Base-by-base conservation (phyloP, 768 basidiomycete genomes). In the Boletus huronensis region DNA sequence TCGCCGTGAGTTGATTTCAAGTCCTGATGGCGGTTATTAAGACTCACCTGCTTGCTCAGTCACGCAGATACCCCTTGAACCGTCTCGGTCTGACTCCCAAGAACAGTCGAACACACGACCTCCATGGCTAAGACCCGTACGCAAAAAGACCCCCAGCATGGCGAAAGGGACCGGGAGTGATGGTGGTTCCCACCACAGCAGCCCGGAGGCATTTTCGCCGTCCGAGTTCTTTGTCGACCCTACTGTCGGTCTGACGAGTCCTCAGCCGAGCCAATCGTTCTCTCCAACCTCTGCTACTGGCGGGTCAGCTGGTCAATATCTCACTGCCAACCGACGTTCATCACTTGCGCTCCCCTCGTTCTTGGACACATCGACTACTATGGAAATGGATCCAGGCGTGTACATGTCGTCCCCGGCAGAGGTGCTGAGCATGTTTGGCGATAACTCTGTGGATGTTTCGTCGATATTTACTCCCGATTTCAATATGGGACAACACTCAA, bases 91-190 rank as follows among this genome's bases (percentile, higher is more conserved):
- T 48, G 82, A 85, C 23, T 75, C 76, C 34, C 70, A 72, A 26
- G 74, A 75, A 16, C 77, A 78, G 41, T 77, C 72, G 39, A 74
- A 76, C 28, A 60, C 74, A 3, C 80, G 92, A 16, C 88, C 87
- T 11, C 88, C 93, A 8, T 96, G 93, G 93, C 82, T 95, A 55
- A 83, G 93, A 44, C 93, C 93, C 8, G 85, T 93, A 8, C 87
- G 85, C 56, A 92, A 89, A 69, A 90, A 88, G 75, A 78, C 82
- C 6, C 72, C 82, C 75, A 42, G 72, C 67, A 21, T 71, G 77
- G 47, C 75, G 75, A 55, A 71, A 72, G 71, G 39, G 74, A 76
- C 59, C 74, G 79, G 53, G 64, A 80, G 48, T 70, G 81, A 50
- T 74, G 78, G 55, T 29, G 34, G 65, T 70, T 80, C 58, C 73